Conservation (phyloP, 768 basidiomycete species). For the Flagelloscypha sp. region DNA sequence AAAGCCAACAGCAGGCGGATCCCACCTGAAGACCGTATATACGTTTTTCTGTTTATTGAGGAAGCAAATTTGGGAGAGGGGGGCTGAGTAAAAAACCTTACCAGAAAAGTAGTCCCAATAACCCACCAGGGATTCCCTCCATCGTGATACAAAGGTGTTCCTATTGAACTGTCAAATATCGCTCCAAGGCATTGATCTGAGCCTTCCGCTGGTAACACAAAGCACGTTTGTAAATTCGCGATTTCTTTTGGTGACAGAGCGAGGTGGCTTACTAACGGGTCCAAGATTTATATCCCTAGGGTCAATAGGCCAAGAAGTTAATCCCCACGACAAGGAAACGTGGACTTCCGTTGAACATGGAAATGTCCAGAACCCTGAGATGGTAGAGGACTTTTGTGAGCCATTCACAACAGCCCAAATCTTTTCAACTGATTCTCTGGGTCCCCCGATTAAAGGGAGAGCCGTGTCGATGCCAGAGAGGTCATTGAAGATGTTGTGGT, state of each 20-base stretch:
- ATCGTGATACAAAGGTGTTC: conserved; percentile 22
- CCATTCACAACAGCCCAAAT: conserved; percentile 45
- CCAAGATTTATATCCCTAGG: too few species aligned
- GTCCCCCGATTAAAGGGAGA: conserved; percentile 90
- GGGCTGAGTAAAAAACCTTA: neutral
- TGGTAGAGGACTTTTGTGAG: too few species aligned
- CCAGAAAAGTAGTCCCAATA: neutral
- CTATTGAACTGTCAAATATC: conserved; percentile 63
- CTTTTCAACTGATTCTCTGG: conserved; percentile 32
- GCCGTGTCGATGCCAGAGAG: conserved; percentile 92
- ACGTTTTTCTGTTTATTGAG: conserved; percentile 78
- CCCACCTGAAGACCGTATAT: conserved; percentile 80
- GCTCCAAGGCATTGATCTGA: conserved; percentile 67
- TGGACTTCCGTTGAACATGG: conserved; percentile 53
- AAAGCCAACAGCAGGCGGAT: conserved; percentile 78
- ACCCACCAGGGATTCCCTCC: neutral
- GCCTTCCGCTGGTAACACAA: too few species aligned
- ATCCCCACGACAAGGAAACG: conserved; percentile 53
- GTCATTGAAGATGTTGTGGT: conserved; percentile 33
- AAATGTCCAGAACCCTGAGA: too few species aligned
- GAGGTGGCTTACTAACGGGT: too few species aligned
- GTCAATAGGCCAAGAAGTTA: conserved; percentile 47
- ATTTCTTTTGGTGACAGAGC: too few species aligned
- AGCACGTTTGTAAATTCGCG: too few species aligned
- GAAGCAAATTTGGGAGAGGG: too few species aligned